phyloP scores from a whole-genome alignment of 768 basidiomycete species.

The Termitomyces sp. region DNA sequence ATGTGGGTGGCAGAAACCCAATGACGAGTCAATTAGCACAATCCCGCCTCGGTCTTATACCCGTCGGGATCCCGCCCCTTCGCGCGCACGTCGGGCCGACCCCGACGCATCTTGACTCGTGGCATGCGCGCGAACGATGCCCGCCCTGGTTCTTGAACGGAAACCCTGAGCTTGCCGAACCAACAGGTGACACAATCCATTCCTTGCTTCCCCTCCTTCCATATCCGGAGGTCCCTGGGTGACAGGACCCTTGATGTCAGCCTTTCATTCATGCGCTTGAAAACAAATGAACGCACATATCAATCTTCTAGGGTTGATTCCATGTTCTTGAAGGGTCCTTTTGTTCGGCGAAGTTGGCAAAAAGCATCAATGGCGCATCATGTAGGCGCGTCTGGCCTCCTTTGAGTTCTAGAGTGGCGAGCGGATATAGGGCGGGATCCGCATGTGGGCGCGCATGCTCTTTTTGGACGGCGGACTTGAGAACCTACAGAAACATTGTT shows the following conservation, averaged over 20 bases:
- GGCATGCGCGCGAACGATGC: not conserved
- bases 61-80: not conserved
- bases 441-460: not conserved
- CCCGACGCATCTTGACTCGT: not conserved
- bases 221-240: not conserved
- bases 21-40: not conserved
- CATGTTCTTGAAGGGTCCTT: not conserved
- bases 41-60: not conserved
- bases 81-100: not conserved
- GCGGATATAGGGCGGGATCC: not conserved
- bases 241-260: not conserved
- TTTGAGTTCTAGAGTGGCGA: not conserved
- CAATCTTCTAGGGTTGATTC: not conserved
- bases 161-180: not conserved
- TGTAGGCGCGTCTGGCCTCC: not conserved
- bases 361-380: not conserved
- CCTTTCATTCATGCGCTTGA: not conserved
- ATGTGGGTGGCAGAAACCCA: not conserved
- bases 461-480: not conserved
- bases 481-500: not conserved
- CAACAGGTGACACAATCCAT: not conserved
- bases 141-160: not conserved
- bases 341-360: not conserved
- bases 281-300: not conserved
- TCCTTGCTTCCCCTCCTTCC: not conserved